A percentile compares a stretch with the other conserved stretches of the same genome.
phyloP scores from a whole-genome alignment of 1,139 yeast genomes.

The Candida glucosophila region DNA sequence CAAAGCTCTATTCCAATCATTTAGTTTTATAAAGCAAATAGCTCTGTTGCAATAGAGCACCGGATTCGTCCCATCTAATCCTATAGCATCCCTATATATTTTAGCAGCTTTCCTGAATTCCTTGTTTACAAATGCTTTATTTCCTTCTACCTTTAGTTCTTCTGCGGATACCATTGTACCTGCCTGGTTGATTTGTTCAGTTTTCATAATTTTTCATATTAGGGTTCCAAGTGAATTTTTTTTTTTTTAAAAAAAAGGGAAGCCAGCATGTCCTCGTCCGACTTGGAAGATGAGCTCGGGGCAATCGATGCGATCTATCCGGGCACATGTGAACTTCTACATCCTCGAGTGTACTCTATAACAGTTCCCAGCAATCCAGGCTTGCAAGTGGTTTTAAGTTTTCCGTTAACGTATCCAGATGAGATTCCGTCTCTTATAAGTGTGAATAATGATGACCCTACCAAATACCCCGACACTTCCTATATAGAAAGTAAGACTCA shows the following conservation, averaged over 20 bases:
- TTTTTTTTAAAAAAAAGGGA: too few relatives aligned
- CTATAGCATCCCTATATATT: slow-evolving; percentile 59
- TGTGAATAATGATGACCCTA: slow-evolving; percentile 27
- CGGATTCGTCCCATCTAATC: slow-evolving; percentile 46
- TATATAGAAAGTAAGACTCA: slow-evolving; percentile 36
- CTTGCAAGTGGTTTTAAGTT: slow-evolving; percentile 52
- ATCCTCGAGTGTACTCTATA: slow-evolving; percentile 39
- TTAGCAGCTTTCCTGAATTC: slow-evolving; percentile 51
- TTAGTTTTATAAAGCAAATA: slow-evolving; percentile 54
- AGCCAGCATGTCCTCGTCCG: slow-evolving; percentile 49
- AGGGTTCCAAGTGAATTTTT: too few relatives aligned
- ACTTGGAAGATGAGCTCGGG: slow-evolving; percentile 65
- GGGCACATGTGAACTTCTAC: slow-evolving; percentile 28
- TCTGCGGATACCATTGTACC: slow-evolving; percentile 8
- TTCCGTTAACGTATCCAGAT: slow-evolving; percentile 66
- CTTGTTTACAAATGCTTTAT: slow-evolving; percentile 49
- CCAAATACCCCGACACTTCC: slow-evolving; percentile 29
- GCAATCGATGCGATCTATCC: slow-evolving; percentile 92
- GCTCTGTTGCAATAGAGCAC: slow-evolving; percentile 75
- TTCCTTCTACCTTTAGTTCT: slow-evolving; percentile 48
- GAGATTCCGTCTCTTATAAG: slow-evolving; percentile 50
- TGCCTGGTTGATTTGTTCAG: slow-evolving; percentile 1
- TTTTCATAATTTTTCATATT: background rate
- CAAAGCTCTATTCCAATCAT: slow-evolving; percentile 48
- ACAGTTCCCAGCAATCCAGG: slow-evolving; percentile 57